Evolutionary conservation across 1,139 yeast species (phyloP), one percentile per base, ranked within the genome.

Genomic region (Pichia terricola): DNA sequence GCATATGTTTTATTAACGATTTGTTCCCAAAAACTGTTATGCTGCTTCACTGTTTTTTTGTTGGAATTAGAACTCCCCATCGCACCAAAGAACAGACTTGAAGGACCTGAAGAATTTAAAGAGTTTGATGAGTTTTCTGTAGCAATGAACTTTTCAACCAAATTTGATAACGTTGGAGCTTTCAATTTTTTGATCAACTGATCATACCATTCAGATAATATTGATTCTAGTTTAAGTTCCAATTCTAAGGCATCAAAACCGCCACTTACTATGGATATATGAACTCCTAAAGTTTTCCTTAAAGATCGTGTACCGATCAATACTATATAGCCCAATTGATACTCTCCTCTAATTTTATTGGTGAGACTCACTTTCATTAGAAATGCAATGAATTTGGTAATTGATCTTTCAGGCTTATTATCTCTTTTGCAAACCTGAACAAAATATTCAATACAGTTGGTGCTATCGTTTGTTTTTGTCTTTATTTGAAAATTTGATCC

Each of bases 291-390:
- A 0, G 77, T 70, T 25, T 68, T 65, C 44, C 79, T 62, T 35
- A 75, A 60, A 1, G 72, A 54, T 49, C 81, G 62, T n/a, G 69
- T 46, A 0, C 86, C 86, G 37, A 77, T 72, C 5, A 70, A 50
- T 0, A 79, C 74, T 6, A 70, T 64, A 55, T 80, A 80, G 0
- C 85, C 87, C 40, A 81, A 61, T 52, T 77, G 81, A 44, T 67
- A 69, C 46, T 68, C 70, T 26, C 66, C 67, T 51, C 87, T 62
- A 26, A 81, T 60, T 45, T 72, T 75, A 3, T 68, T 59, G 1
- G 63, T 59, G n/a, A 75, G 63, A 5, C 66, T 59, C 7, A 64
- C 53, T 0, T 70, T 61, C 50, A 80, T 54, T 26, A 73, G 46
- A 52, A 66, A 74, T 0, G 75, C 69, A 0, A 75, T 45, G 6